Evolutionary conservation across 2,329 filamentous ascomycete species (phyloP).

Genomic region (Aureobasidium melanogenum): DNA sequence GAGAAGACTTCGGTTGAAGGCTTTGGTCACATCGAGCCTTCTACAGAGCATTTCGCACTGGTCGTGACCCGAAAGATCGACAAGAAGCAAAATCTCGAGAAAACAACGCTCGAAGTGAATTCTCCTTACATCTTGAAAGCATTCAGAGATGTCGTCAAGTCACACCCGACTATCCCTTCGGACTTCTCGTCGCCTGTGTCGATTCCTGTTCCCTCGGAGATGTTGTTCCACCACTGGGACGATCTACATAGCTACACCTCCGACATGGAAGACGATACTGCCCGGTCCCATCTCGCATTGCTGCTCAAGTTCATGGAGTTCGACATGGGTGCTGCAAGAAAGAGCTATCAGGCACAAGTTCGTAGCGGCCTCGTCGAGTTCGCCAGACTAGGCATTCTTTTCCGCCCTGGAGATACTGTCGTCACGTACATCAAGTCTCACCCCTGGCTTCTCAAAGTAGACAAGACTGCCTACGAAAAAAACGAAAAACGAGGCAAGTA

Average conservation of each 20-base stretch:
- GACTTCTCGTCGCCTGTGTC: neutral
- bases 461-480: neutral
- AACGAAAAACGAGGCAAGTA: neutral
- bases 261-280: neutral
- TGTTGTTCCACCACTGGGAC: constrained; percentile 1
- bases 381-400: neutral
- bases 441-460: neutral
- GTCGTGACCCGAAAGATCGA: neutral
- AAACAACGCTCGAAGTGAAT: neutral
- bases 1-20: neutral
- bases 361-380: neutral
- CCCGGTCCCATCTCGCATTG: neutral
- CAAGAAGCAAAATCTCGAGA: neutral
- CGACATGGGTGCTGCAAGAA: neutral
- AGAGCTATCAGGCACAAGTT: neutral
- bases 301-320: neutral
- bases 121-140: neutral
- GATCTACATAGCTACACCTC: neutral
- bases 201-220: neutral
- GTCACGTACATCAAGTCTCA: neutral
- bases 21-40: neutral
- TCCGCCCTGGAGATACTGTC: neutral
- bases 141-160: neutral
- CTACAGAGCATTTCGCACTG: neutral
- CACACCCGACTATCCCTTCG: neutral